Evolutionary conservation across 2,329 filamentous ascomycete species (phyloP).

Genomic region (Hymenoscyphus infarciens): DNA sequence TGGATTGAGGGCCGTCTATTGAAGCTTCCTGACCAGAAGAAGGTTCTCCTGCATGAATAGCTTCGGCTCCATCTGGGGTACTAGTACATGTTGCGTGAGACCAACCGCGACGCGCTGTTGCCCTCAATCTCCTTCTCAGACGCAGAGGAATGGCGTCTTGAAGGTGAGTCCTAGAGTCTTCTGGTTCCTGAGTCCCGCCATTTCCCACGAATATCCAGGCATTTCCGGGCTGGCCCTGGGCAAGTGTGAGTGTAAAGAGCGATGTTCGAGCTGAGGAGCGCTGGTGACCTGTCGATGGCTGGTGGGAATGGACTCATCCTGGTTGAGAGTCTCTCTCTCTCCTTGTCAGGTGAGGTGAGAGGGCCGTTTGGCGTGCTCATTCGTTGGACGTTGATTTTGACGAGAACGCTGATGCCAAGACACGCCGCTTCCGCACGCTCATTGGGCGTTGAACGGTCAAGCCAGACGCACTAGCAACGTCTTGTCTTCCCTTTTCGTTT

Average conservation of each 20-base stretch:
- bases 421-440: slow-evolving; percentile 20
- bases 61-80: slow-evolving; percentile 27
- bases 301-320: slow-evolving; percentile 23
- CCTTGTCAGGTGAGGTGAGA: slow-evolving; percentile 27
- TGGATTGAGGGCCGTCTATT: slow-evolving; percentile 17
- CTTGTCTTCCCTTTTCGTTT: background rate
- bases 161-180: background rate
- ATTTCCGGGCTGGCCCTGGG: slow-evolving; percentile 22
- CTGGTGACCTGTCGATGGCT: slow-evolving; percentile 30
- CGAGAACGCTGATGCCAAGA: slow-evolving; percentile 19
- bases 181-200: slow-evolving; percentile 16
- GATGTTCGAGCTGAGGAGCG: slow-evolving; percentile 15
- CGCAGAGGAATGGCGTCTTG: background rate
- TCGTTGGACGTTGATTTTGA: slow-evolving; percentile 25
- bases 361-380: slow-evolving; percentile 20
- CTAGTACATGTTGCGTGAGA: slow-evolving; percentile 16
- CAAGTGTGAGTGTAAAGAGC: slow-evolving; percentile 22
- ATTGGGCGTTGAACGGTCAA: slow-evolving; percentile 19
- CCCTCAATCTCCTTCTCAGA: slow-evolving; percentile 3
- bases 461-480: slow-evolving; percentile 8
- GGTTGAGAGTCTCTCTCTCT: slow-evolving; percentile 23
- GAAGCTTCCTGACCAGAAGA: slow-evolving; percentile 25
- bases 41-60: slow-evolving; percentile 36
- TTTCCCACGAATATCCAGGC: slow-evolving; percentile 12
- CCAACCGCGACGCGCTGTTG: slow-evolving; percentile 24